phyloP scores from a whole-genome alignment of 2,329 filamentous ascomycete genomes.

The Parafenestella ontariensis region DNA sequence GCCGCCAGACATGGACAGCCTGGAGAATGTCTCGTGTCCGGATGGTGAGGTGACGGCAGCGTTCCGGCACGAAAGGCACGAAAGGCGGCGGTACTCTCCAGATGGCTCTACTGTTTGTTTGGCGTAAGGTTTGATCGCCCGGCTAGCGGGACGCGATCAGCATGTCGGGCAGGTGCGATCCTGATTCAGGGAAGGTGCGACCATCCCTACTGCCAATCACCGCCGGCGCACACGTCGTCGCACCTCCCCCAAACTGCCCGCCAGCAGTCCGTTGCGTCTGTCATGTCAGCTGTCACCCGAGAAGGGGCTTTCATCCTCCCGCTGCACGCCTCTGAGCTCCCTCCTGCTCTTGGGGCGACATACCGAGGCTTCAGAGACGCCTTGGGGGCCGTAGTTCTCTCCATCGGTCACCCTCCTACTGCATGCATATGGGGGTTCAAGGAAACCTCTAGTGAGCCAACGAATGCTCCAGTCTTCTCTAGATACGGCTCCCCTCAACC shows the following conservation, averaged over 20 bases:
- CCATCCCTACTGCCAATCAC: conserved; percentile 44
- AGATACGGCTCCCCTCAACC: conserved; percentile 14
- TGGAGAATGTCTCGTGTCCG: conserved; percentile 1
- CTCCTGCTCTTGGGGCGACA: too few relatives aligned
- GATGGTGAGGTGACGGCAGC: neutral
- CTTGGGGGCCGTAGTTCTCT: too few relatives aligned
- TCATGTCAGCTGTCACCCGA: conserved; percentile 38
- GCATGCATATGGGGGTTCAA: conserved; percentile 28
- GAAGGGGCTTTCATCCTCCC: neutral
- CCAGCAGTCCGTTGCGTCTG: conserved; percentile 11
- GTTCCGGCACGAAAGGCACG: conserved; percentile 4
- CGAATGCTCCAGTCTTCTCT: neutral
- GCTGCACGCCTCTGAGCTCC: neutral
- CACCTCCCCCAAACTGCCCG: conserved; percentile 37
- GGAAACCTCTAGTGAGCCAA: conserved; percentile 26
- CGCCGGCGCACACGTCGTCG: conserved; percentile 20
- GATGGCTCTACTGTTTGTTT: conserved; percentile 6
- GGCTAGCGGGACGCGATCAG: conserved; percentile 36
- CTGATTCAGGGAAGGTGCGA: conserved; percentile 26
- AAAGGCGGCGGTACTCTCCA: neutral
- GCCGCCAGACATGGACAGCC: neutral
- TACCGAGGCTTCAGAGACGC: too few relatives aligned
- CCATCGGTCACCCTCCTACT: neutral
- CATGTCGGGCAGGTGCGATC: conserved; percentile 26
- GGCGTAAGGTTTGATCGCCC: conserved; percentile 42